Percentiles rank a stretch among this genome's conserved stretches.
These are phyloP conservation scores for Chionographis japonica DNA, from an alignment of 106 monocot genomes.

Conservation along the genomic window DNA sequence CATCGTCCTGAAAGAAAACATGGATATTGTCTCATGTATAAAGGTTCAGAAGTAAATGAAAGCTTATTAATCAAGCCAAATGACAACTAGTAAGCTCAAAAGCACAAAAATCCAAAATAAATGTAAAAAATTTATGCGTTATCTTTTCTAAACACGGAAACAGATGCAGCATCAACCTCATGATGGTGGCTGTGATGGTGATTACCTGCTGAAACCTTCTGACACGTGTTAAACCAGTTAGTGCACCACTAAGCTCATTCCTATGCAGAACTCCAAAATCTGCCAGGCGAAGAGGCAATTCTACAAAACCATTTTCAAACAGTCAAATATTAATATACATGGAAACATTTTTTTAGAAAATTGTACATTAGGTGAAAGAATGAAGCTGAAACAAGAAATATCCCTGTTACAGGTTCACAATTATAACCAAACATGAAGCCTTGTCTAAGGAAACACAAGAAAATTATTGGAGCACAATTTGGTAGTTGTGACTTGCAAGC, in stretches of 20 bases:
- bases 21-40: neutral
- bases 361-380: neutral
- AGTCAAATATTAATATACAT: constrained; percentile 2
- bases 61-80: neutral
- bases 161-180: no score
- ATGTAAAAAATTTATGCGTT: neutral
- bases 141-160: neutral
- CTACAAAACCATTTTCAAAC: constrained; percentile 35
- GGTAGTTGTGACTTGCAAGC: no score
- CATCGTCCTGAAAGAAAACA: constrained; percentile 80
- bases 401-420: neutral
- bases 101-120: constrained; percentile 1
- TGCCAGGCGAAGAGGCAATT: constrained; percentile 92
- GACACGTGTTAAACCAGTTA: constrained; percentile 96
- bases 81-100: neutral
- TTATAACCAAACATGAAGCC: no score
- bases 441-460: no score
- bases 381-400: neutral
- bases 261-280: constrained; percentile 99
- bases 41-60: neutral
- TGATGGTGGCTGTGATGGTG: neutral
- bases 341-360: neutral
- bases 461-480: no score
- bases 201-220: constrained; percentile 98
- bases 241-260: constrained; percentile 98